Evolutionary conservation across 768 basidiomycete genomes (phyloP), one percentile per base, ranked within the genome.

Genomic region (Mycena filopes): DNA sequence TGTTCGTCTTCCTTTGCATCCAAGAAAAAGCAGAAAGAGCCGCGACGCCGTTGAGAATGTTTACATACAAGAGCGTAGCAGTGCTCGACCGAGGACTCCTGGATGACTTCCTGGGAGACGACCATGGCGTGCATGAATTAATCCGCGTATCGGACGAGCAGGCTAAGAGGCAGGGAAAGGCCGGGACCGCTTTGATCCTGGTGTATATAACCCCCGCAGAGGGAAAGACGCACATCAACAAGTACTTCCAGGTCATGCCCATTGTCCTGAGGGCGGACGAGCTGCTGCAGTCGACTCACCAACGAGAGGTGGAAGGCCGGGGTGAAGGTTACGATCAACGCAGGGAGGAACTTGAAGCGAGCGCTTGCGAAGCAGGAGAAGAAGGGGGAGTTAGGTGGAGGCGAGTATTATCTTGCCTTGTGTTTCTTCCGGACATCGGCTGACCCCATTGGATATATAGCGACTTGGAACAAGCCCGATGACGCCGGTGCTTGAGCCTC

Each of bases 311-410:
- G 59, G 59, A 60, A 60, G 26, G 49, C 50, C 11, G n/a, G 42
- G 16, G 25, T 60, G 21, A 60, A 51, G 49, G 40, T 51, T 29
- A 33, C 51, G 21, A 42, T 60, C 20, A 51, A 60, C 20, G 43
- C 41, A 2, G 49, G 49, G 1, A 51, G n/a, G n/a, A 60, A 23
- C 49, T 21, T 43, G 5, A 60, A 51, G 10, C 59, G 41, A 36
- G 10, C 15, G 10, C 2, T 36, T 36, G 36, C 36, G 36, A 36
- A 36, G 36, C 36, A 36, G 2, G 36, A 36, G 36, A 36, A 36
- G 36, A 36, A 15, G 36, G 36, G 36, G 2, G 36, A 36, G 36
- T 15, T 36, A 2, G 36, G 11, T 36, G 36, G 36, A 2, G 36
- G 36, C 15, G 10, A 36, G 36, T 36, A 4, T n/a, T n/a, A n/a